Conservation (phyloP, 176 grass and related monocot genomes). For the Tillandsia leiboldiana region DNA sequence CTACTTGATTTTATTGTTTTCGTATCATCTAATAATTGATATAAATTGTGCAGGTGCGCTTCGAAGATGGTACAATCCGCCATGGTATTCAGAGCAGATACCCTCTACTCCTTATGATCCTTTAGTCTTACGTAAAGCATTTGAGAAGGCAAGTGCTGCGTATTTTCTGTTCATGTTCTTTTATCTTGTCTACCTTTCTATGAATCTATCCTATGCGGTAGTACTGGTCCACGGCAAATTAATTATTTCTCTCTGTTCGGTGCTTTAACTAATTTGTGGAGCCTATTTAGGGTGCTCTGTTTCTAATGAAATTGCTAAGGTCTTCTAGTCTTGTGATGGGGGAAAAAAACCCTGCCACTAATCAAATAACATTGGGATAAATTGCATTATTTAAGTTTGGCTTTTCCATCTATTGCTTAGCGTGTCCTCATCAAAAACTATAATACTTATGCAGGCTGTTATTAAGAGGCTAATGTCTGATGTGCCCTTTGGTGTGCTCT, state of each 20-base stretch:
- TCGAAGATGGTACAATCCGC: conserved; percentile 89
- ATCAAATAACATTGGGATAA: too few species aligned
- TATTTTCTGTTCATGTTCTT: conserved; percentile 18
- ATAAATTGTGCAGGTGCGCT: conserved; percentile 40
- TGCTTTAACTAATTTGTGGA: too few species aligned
- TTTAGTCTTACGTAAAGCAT: conserved; percentile 51
- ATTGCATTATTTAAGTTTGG: background rate
- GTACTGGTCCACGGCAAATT: too few species aligned
- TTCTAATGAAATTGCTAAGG: too few species aligned
- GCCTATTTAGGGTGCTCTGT: too few species aligned
- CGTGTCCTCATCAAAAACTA: conserved; percentile 1
- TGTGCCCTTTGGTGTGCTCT: conserved; percentile 97
- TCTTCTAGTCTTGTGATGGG: too few species aligned
- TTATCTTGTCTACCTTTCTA: background rate
- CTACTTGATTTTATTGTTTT: conserved; percentile 8
- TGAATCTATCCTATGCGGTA: too few species aligned
- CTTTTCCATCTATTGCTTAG: background rate
- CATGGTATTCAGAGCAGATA: conserved; percentile 76
- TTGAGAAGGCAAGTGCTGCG: conserved; percentile 59
- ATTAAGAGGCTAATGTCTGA: conserved; percentile 96
- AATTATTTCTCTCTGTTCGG: too few species aligned
- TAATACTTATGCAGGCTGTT: conserved; percentile 45
- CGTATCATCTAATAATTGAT: conserved; percentile 13
- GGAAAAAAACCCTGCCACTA: too few species aligned
- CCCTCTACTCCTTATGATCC: conserved; percentile 80